These are phyloP conservation scores for Gillenia trifoliata DNA, from an alignment of 306 rosid species.

Conservation along the genomic window DNA sequence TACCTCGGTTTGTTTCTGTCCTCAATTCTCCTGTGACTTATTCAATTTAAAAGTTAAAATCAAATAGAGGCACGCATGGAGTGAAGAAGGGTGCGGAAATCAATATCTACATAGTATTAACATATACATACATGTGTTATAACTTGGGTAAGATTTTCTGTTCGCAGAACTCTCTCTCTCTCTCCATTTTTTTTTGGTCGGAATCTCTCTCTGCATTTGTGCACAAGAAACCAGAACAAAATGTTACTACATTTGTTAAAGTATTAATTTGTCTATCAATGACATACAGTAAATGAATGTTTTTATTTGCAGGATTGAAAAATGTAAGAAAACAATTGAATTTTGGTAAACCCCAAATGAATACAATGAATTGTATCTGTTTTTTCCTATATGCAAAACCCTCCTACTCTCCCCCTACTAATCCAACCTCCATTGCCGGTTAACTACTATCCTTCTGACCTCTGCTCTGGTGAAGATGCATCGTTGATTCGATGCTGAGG, in stretches of 20 bases:
- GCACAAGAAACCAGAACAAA: neutral
- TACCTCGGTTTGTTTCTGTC: no score
- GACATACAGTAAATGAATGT: slow-evolving; percentile 41
- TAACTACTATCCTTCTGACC: slow-evolving; percentile 10
- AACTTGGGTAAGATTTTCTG: no score
- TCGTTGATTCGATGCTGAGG: slow-evolving; percentile 18
- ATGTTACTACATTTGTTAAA: neutral
- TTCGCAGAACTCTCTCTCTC: no score
- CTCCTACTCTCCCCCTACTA: slow-evolving; percentile 18
- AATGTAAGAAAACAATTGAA: slow-evolving; percentile 27
- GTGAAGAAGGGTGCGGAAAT: no score
- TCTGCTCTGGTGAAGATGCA: slow-evolving; percentile 21
- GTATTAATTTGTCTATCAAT: neutral
- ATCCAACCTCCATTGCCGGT: slow-evolving; percentile 17
- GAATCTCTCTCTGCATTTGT: neutral
- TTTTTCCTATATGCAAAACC: slow-evolving; percentile 23
- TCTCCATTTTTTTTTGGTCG: no score
- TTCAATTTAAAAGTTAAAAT: no score
- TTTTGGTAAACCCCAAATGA: slow-evolving; percentile 40
- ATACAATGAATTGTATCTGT: slow-evolving; percentile 41
- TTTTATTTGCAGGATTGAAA: slow-evolving; percentile 41
- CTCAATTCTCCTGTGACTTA: no score
- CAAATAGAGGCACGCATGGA: neutral
- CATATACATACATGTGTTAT: no score
- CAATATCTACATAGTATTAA: neutral